Evolutionary conservation across 805 yeast species (phyloP).

Genomic region (Priceomyces carsonii): DNA sequence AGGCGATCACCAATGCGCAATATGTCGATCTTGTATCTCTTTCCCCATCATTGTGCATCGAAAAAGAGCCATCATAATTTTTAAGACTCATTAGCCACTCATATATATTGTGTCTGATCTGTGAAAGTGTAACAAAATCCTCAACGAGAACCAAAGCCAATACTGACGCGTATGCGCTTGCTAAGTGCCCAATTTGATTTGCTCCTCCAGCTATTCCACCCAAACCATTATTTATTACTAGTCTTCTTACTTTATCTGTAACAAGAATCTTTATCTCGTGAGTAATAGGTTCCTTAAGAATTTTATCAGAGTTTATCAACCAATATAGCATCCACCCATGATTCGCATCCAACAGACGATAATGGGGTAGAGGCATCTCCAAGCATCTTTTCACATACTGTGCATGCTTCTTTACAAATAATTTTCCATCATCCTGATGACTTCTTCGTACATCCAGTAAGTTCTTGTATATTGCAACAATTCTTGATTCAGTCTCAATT

Average conservation of each 20-base stretch:
- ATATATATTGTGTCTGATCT: constrained; percentile 43
- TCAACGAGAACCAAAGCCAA: constrained; percentile 58
- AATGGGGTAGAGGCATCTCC: constrained; percentile 50
- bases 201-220: constrained; percentile 84
- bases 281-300: constrained; percentile 13
- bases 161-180: constrained; percentile 79
- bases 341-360: constrained; percentile 74
- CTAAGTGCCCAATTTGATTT: constrained; percentile 81
- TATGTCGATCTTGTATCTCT: constrained; percentile 82
- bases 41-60: constrained; percentile 79
- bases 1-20: constrained; percentile 77
- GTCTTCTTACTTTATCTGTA: constrained; percentile 23
- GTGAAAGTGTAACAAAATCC: constrained; percentile 30
- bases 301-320: constrained; percentile 54
- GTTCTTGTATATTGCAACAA: constrained; percentile 31
- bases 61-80: constrained; percentile 70
- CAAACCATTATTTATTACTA: constrained; percentile 30
- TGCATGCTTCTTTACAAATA: constrained; percentile 37
- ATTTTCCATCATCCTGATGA: constrained; percentile 11
- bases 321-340: constrained; percentile 91
- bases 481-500: constrained; percentile 25
- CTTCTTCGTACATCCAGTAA: constrained; percentile 11
- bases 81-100: constrained; percentile 70
- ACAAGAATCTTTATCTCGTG: constrained; percentile 34
- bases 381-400: constrained; percentile 45